Percentiles rank a stretch among this genome's conserved stretches.
These are phyloP conservation scores for Paecilomyces dactylethromorphus DNA, from an alignment of 2,329 filamentous ascomycete species.

Conservation along the genomic window DNA sequence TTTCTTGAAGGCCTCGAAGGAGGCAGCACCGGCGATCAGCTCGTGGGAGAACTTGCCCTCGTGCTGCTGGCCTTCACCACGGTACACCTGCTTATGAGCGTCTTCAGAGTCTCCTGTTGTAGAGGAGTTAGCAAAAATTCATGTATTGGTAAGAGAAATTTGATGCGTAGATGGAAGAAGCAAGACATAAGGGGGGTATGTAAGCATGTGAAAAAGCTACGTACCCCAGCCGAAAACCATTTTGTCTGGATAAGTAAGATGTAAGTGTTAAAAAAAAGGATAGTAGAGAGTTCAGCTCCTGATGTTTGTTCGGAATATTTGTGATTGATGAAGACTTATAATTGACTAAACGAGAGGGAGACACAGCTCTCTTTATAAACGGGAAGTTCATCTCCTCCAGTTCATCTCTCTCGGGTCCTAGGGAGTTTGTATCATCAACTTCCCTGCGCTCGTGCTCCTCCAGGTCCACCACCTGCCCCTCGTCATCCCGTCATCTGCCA, in stretches of 20 bases:
- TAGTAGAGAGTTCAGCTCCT: constrained; percentile 10
- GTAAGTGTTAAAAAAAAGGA: constrained; percentile 6
- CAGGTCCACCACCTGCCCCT: too few species aligned
- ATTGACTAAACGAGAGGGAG: neutral
- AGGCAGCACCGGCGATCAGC: constrained; percentile 66
- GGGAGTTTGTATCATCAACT: neutral
- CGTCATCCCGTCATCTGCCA: neutral
- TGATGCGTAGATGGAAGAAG: neutral
- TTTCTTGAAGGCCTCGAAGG: constrained; percentile 72
- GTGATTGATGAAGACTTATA: neutral
- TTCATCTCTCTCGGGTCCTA: neutral
- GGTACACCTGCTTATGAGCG: constrained; percentile 51
- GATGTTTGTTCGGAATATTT: neutral
- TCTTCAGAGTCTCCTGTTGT: constrained; percentile 49
- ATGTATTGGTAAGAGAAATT: constrained; percentile 1
- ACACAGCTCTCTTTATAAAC: neutral
- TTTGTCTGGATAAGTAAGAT: constrained; percentile 9
- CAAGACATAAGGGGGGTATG: neutral
- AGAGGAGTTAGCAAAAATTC: neutral
- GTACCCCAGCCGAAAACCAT: constrained; percentile 32
- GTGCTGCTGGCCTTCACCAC: constrained; percentile 41
- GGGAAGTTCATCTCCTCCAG: neutral
- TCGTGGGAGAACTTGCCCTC: constrained; percentile 65
- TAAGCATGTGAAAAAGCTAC: constrained; percentile 5
- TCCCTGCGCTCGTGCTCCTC: too few species aligned